Evolutionary conservation across 139 green algal genomes (phyloP).

Genomic region (Penium margaritaceum): DNA sequence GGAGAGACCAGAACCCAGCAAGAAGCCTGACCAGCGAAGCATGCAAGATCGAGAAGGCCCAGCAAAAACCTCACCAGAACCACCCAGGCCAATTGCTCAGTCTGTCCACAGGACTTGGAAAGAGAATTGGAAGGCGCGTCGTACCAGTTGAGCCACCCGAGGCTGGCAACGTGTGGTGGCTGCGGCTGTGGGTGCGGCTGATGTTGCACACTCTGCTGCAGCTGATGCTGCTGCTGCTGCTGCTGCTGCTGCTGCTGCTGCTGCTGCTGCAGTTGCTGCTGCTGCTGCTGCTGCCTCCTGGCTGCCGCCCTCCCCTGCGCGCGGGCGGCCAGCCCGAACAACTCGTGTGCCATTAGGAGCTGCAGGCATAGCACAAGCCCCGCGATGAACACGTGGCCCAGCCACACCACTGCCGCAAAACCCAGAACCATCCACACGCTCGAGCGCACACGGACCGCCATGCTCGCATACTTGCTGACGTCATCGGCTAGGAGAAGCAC

Average conservation of each 20-base stretch:
- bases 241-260: conserved; percentile 11
- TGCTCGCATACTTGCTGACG: conserved; percentile 26
- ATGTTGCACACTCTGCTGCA: background rate
- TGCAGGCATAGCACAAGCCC: conserved; percentile 37
- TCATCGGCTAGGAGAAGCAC: no score
- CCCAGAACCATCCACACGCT: conserved; percentile 33
- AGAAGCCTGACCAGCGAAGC: background rate
- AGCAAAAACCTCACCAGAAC: no score
- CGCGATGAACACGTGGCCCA: conserved; percentile 46
- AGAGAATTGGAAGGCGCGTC: no score
- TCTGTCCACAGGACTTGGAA: no score
- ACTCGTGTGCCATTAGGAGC: conserved; percentile 47
- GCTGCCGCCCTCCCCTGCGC: no score
- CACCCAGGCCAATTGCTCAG: no score
- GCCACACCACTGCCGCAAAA: conserved; percentile 38
- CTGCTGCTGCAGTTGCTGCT: conserved; percentile 3
- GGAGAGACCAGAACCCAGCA: background rate
- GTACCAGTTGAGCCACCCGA: no score
- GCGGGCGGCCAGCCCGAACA: conserved; percentile 45
- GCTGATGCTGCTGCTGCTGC: no score
- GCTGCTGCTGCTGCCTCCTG: no score
- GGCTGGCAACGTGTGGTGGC: background rate
- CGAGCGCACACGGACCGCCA: conserved; percentile 24
- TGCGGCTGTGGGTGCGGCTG: no score
- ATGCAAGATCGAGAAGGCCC: no score